These are phyloP conservation scores for Monsonia emarginata DNA, from an alignment of 441 rosid species.

Conservation along the genomic window DNA sequence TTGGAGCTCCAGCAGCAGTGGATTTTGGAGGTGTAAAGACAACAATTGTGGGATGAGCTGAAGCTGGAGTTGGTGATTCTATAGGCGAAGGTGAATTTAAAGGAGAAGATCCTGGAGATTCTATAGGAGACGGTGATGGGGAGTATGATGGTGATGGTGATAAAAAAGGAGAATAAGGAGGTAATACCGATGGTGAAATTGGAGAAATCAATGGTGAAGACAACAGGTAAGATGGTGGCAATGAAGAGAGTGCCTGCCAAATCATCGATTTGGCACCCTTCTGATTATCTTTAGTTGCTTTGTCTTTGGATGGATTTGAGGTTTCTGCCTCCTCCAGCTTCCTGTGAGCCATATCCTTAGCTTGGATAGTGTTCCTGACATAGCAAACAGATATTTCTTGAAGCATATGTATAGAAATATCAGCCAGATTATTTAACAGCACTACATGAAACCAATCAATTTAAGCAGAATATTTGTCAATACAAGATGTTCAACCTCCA, in stretches of 20 bases:
- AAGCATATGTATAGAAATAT: constrained; percentile 4
- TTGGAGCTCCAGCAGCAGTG: constrained; percentile 9
- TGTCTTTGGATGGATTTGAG: constrained; percentile 14
- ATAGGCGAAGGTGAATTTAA: constrained; percentile 29
- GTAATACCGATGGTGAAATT: constrained; percentile 10
- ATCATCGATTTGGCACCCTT: constrained; percentile 13
- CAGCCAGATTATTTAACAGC: not conserved
- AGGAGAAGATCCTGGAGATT: constrained; percentile 29
- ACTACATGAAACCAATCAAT: not conserved
- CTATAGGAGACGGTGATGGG: constrained; percentile 21
- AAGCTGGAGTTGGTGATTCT: constrained; percentile 23
- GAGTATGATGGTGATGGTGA: constrained; percentile 13
- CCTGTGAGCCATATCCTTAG: constrained; percentile 24
- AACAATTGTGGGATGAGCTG: constrained; percentile 17
- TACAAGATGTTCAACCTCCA: not conserved
- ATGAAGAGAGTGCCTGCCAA: constrained; percentile 13
- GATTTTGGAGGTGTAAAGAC: constrained; percentile 21
- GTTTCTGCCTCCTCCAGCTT: constrained; percentile 26
- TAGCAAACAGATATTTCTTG: constrained; percentile 8
- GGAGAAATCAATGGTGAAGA: constrained; percentile 26
- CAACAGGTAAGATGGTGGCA: constrained; percentile 2
- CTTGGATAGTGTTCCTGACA: constrained; percentile 26
- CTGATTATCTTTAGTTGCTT: not conserved
- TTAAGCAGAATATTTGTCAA: not conserved
- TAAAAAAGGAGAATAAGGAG: constrained; percentile 1